Evolutionary conservation across 73 alveolate genomes (phyloP).

Genomic region (Paramecium octaurelia): DNA sequence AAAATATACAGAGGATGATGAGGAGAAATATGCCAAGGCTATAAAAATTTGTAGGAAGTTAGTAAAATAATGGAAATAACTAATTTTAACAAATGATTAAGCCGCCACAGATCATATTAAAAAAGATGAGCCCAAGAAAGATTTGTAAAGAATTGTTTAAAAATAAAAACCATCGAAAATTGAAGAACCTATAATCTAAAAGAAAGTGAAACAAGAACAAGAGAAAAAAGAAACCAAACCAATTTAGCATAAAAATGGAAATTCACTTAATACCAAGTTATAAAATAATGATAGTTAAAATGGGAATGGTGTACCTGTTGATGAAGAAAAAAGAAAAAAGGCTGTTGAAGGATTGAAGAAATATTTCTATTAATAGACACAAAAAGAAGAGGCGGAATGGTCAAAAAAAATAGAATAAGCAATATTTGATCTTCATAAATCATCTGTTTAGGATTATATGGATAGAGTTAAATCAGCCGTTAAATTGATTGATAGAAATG

Average conservation of each 20-base stretch:
- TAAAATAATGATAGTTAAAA: not conserved
- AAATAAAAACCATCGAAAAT: not conserved
- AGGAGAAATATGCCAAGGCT: not conserved
- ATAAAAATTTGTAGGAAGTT: constrained; percentile 7
- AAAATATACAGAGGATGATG: constrained; percentile 20
- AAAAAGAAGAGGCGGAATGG: not conserved
- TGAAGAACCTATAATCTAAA: not conserved
- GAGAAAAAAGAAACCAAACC: not conserved
- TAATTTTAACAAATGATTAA: not conserved
- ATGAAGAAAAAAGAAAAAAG: not conserved
- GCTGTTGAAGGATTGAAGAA: not conserved
- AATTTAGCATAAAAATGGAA: not conserved
- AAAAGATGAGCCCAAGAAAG: not conserved
- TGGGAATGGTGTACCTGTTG: not conserved
- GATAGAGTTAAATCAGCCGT: constrained; percentile 6
- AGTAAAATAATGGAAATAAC: constrained; percentile 20
- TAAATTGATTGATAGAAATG: constrained; percentile 1
- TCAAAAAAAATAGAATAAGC: not conserved
- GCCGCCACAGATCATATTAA: not conserved
- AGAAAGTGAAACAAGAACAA: not conserved
- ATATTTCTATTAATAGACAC: not conserved
- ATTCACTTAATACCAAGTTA: not conserved
- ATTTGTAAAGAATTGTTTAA: not conserved
- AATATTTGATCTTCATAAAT: not conserved
- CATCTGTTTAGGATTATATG: not conserved